Evolutionary conservation across 805 yeast genomes (phyloP).

Genomic region (Nakazawaea ernobii): DNA sequence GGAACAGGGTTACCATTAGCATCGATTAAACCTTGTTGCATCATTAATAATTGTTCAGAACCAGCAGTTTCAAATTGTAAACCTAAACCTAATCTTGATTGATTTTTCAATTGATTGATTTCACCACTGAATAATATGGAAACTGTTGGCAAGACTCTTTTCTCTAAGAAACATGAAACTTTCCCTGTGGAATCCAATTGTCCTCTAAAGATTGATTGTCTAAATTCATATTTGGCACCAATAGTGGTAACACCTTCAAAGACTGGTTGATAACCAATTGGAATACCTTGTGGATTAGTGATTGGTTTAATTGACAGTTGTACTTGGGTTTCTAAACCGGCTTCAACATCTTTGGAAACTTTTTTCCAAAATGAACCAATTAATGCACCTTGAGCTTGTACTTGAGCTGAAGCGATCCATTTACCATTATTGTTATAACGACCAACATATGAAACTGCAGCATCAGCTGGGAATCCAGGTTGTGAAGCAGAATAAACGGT

Average conservation of each 20-base stretch:
- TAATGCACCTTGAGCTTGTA: conserved; percentile 88
- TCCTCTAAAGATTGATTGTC: conserved; percentile 94
- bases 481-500: conserved; percentile 79
- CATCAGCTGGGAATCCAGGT: conserved; percentile 73
- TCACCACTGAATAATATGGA: conserved; percentile 86
- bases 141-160: conserved; percentile 87
- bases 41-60: conserved; percentile 83
- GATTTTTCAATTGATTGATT: conserved; percentile 63
- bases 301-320: conserved; percentile 73
- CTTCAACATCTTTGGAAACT: conserved; percentile 89
- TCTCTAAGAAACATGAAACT: conserved; percentile 86
- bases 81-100: conserved; percentile 87
- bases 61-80: conserved; percentile 95
- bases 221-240: conserved; percentile 97
- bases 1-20: conserved; percentile 83
- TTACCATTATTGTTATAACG: conserved; percentile 75
- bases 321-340: conserved; percentile 84
- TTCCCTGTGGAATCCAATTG: conserved; percentile 89
- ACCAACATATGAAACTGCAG: conserved; percentile 83
- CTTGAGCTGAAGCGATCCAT: conserved; percentile 93
- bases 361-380: conserved; percentile 91
- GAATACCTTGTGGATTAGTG: conserved; percentile 61
- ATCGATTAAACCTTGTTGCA: conserved; percentile 83
- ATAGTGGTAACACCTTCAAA: conserved; percentile 89
- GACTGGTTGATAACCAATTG: conserved; percentile 77